Evolutionary conservation across 2,329 filamentous ascomycete species (phyloP), one percentile per base, ranked within the genome.

Genomic region (Boeremia lycopersici): DNA sequence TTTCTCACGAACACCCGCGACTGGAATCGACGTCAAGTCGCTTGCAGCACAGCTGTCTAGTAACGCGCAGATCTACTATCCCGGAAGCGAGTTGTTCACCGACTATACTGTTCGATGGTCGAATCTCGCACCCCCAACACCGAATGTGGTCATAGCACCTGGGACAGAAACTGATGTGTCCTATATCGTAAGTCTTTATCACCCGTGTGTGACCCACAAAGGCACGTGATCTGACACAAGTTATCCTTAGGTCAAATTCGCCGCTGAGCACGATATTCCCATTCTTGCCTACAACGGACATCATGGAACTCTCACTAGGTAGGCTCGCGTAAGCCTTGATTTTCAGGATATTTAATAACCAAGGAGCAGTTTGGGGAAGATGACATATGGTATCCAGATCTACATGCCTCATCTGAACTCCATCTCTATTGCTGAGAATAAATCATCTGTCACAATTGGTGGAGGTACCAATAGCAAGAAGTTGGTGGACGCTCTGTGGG

Each of bases 221-320:
- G 28, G 10, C 11, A n/a, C 10, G 7, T 13, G 5, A 36, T 30
- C 25, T 31, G n/a, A 31, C 19, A 5, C 1, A 19, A 7, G 13
- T 8, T 12, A 17, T 30, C 8, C 17, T 0, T 6, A 81, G 79
- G 74, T 82, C 36, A 74, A 76, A 67, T 84, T 74, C 54, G 82
- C 83, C 36, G 81, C 80, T 59, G 62, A 73, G 33, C 68, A 76
- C 40, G 61, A 74, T 1, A 52, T 83, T 2, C 81, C 82, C 0
- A 84, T 86, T 57, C 76, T 86, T 2, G 78, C 82, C 0, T 79
- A 75, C 64, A 83, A 81, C 62, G 80, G 81, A 12, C 77, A 74
- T 2, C 84, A 86, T 53, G 84, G 82, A 3, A 73, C 79, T 3
- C 74, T 82, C 40, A 81, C 48, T 15, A 38, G 31, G 33, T 36